Conservation (phyloP, 2,329 filamentous ascomycete species). For the Nemania sp. region DNA sequence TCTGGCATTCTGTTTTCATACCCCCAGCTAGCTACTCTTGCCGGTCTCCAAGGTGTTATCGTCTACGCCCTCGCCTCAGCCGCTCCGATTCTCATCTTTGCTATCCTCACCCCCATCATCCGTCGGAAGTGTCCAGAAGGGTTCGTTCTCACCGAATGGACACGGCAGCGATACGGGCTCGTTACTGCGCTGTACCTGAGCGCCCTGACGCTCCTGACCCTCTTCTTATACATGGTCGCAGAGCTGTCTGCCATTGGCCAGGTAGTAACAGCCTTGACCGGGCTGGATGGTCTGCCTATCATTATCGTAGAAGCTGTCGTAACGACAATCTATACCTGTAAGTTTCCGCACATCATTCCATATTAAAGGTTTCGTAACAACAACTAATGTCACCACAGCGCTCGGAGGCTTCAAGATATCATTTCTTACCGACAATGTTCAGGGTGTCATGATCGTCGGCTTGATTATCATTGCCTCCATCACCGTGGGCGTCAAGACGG, state of each 20-base stretch:
- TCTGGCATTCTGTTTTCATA: slow-evolving; percentile 85
- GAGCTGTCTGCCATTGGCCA: slow-evolving; percentile 82
- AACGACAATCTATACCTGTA: slow-evolving; percentile 84
- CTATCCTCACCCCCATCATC: slow-evolving; percentile 75
- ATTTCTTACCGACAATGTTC: slow-evolving; percentile 81
- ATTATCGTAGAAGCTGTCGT: slow-evolving; percentile 78
- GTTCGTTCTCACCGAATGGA: slow-evolving; percentile 86
- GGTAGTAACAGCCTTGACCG: slow-evolving; percentile 74
- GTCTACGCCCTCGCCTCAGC: slow-evolving; percentile 76
- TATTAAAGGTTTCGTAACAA: not conserved
- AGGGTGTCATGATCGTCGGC: slow-evolving; percentile 76
- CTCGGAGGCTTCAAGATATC: slow-evolving; percentile 83
- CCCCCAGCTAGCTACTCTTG: slow-evolving; percentile 77
- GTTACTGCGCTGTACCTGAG: slow-evolving; percentile 74
- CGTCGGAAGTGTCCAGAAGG: slow-evolving; percentile 79
- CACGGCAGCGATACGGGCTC: slow-evolving; percentile 74
- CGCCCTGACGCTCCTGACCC: slow-evolving; percentile 75
- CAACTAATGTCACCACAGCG: slow-evolving; percentile 51
- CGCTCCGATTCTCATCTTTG: slow-evolving; percentile 75
- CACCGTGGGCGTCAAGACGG: slow-evolving; percentile 74
- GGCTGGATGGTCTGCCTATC: slow-evolving; percentile 72
- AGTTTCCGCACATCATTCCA: slow-evolving; percentile 33
- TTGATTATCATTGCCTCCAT: slow-evolving; percentile 78
- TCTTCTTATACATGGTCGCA: slow-evolving; percentile 86
- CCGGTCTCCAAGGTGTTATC: slow-evolving; percentile 77